Percentiles rank a stretch among this genome's conserved stretches.
phyloP scores from a whole-genome alignment of 2,329 filamentous ascomycete species.

The Colletotrichum shisoi region DNA sequence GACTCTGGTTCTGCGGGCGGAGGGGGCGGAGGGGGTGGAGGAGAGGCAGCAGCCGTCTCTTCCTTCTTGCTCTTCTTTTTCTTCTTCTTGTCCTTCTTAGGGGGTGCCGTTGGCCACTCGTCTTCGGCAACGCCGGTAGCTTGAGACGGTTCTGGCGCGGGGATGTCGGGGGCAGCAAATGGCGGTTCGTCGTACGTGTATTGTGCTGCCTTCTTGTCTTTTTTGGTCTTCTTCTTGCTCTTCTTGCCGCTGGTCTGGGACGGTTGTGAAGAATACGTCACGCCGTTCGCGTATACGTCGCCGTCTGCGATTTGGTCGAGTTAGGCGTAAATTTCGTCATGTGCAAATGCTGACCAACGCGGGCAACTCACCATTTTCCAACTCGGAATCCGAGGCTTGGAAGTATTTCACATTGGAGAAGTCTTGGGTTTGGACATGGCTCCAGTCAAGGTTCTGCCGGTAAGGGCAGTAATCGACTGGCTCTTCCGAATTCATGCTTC shows the following conservation, averaged over 20 bases:
- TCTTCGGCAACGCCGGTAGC: slow-evolving; percentile 26
- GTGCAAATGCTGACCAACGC: neutral
- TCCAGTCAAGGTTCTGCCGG: slow-evolving; percentile 51
- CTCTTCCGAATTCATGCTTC: slow-evolving; percentile 55
- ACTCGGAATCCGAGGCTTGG: slow-evolving; percentile 52
- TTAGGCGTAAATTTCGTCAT: slow-evolving; percentile 1
- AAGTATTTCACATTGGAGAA: slow-evolving; percentile 56
- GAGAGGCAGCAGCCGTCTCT: slow-evolving; percentile 1
- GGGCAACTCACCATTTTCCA: slow-evolving; percentile 32
- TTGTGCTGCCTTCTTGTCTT: slow-evolving; percentile 31
- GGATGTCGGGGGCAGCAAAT: slow-evolving; percentile 2
- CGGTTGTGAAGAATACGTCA: slow-evolving; percentile 30
- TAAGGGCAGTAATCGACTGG: slow-evolving; percentile 52
- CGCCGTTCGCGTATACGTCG: slow-evolving; percentile 34
- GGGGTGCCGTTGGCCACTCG: slow-evolving; percentile 29
- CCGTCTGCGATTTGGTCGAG: slow-evolving; percentile 16
- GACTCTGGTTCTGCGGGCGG: slow-evolving; percentile 15
- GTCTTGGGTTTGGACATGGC: slow-evolving; percentile 53
- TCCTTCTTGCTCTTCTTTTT: slow-evolving; percentile 34
- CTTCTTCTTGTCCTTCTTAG: slow-evolving; percentile 39
- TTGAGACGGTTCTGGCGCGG: slow-evolving; percentile 19
- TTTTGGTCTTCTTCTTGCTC: slow-evolving; percentile 41
- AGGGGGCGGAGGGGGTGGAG: slow-evolving; percentile 11
- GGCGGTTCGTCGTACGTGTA: slow-evolving; percentile 15
- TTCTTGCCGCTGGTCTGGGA: slow-evolving; percentile 30